phyloP scores from a whole-genome alignment of 495 filamentous ascomycete genomes.

The Xylaria scruposa region DNA sequence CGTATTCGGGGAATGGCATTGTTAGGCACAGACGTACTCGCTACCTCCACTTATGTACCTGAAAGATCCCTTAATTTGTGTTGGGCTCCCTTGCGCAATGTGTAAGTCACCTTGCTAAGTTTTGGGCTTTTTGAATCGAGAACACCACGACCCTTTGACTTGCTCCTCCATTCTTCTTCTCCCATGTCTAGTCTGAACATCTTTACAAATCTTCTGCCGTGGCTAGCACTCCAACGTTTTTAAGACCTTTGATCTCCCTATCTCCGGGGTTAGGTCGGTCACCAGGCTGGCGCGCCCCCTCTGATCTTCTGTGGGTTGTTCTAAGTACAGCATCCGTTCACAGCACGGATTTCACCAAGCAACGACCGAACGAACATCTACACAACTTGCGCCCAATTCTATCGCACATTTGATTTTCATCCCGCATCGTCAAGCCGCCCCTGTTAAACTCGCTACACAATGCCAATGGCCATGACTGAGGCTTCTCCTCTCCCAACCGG shows the following conservation, averaged over 20 bases:
- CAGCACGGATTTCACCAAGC: conserved; percentile 15
- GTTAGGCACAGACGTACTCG: not conserved
- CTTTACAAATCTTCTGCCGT: not conserved
- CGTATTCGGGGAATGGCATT: not conserved
- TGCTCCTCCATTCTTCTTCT: not conserved
- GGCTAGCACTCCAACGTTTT: not conserved
- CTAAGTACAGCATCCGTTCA: not conserved
- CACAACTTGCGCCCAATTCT: not conserved
- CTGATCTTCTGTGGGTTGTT: not conserved
- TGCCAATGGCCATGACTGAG: conserved; percentile 72
- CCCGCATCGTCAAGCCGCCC: not conserved
- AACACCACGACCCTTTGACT: conserved; percentile 2
- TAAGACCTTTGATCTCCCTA: not conserved
- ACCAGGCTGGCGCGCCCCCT: not conserved
- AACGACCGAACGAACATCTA: not conserved
- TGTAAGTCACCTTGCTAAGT: not conserved
- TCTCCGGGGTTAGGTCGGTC: not conserved
- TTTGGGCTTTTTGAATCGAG: conserved; percentile 8
- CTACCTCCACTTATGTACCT: conserved; percentile 10
- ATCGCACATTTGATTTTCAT: not conserved
- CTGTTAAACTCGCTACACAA: not conserved
- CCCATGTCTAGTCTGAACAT: not conserved
- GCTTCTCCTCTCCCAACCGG: conserved; percentile 68
- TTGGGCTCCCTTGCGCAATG: conserved; percentile 19
- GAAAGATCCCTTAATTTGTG: not conserved